Conservation (phyloP, 2,329 filamentous ascomycete genomes). For the Helotiales sp. region DNA sequence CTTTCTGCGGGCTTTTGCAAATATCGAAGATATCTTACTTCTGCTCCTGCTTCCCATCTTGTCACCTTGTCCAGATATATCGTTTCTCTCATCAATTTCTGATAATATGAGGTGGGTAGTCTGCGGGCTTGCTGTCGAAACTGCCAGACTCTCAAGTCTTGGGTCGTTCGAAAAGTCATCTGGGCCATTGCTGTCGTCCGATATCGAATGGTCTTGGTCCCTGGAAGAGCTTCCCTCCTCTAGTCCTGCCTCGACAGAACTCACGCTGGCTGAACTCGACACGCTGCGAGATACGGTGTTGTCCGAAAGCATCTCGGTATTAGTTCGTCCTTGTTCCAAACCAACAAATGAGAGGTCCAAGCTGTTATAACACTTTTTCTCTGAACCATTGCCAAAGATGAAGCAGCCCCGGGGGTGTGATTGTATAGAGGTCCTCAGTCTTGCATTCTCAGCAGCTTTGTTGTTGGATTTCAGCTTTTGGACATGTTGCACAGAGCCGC, state of each 20-base stretch:
- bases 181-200: too few species aligned
- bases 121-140: too few species aligned
- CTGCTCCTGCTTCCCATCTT: too few species aligned
- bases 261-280: neutral
- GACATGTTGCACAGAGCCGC: neutral
- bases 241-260: neutral
- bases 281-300: neutral
- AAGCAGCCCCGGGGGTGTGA: neutral
- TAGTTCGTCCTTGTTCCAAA: neutral
- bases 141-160: too few species aligned
- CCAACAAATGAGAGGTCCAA: too few species aligned
- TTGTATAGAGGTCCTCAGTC: neutral
- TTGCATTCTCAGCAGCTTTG: neutral
- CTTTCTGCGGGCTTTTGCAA: too few species aligned
- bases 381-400: slow-evolving; percentile 1
- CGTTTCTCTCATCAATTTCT: too few species aligned
- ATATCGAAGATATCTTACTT: too few species aligned
- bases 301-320: neutral
- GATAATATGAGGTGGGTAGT: too few species aligned
- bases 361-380: neutral
- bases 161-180: too few species aligned
- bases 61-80: too few species aligned
- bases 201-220: neutral
- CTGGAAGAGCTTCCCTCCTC: neutral
- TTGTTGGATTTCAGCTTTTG: neutral